phyloP scores from a whole-genome alignment of 345 rosid species.

The Pistacia integerrima region DNA sequence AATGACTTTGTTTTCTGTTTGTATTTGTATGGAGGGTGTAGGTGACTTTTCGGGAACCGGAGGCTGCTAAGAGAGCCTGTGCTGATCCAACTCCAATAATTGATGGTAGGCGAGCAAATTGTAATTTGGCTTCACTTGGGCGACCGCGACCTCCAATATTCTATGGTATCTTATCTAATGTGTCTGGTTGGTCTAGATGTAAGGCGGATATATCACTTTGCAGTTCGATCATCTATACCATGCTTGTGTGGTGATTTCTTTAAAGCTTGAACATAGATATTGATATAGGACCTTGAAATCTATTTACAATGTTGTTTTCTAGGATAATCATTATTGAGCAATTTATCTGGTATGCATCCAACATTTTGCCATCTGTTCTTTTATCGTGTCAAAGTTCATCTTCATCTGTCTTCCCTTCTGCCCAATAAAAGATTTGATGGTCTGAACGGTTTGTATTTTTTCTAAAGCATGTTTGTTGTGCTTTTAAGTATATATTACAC shows the following conservation, averaged over 20 bases:
- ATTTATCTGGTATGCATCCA: not conserved
- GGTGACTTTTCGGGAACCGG: constrained; percentile 98
- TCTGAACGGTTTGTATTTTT: too few relatives aligned
- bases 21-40: constrained; percentile 73
- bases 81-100: constrained; percentile 80
- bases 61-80: constrained; percentile 95
- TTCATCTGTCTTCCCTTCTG: not conserved
- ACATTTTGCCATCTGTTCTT: not conserved
- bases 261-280: not conserved
- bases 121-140: constrained; percentile 96
- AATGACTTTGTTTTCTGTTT: constrained; percentile 45
- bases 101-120: constrained; percentile 94
- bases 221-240: not conserved
- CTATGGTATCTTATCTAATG: constrained; percentile 46
- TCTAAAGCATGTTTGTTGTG: too few relatives aligned
- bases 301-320: not conserved
- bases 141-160: constrained; percentile 65
- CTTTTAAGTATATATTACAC: too few relatives aligned
- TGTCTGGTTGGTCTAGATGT: constrained; percentile 36
- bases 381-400: not conserved
- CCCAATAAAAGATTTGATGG: constrained; percentile 6
- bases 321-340: not conserved
- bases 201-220: not conserved
- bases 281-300: not conserved
- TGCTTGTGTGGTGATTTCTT: not conserved